Percentiles rank a stretch among this genome's conserved stretches.
Conservation (phyloP, 139 green algal genomes). For the Edaphochlamys debaryana region DNA sequence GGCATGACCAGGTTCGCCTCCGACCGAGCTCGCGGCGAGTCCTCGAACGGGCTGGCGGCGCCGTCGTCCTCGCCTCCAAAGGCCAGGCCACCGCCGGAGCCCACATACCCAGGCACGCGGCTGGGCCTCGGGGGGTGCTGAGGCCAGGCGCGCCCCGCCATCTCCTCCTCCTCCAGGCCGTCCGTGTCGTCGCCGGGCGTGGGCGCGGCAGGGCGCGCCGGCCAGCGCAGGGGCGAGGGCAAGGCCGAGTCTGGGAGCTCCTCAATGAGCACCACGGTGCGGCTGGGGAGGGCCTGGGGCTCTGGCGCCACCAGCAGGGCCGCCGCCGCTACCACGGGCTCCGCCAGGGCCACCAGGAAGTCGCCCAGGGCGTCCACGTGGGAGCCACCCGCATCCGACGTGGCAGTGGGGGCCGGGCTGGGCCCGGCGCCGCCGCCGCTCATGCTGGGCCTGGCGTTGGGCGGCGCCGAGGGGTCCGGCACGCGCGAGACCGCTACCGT, state of each 20-base stretch:
- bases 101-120: conserved; percentile 17
- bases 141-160: too few relatives aligned
- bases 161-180: background rate
- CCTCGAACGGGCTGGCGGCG: background rate
- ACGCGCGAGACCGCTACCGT: background rate
- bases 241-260: too few relatives aligned
- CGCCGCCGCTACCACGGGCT: background rate
- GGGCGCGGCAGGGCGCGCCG: too few relatives aligned
- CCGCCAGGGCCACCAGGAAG: conserved; percentile 22
- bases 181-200: too few relatives aligned
- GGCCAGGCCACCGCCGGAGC: background rate
- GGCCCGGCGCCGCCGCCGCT: too few relatives aligned
- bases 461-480: conserved; percentile 9
- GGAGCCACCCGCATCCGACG: background rate
- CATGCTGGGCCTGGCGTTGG: too few relatives aligned
- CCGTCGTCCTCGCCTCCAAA: background rate
- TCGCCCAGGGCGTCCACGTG: conserved; percentile 1
- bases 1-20: background rate
- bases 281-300: background rate
- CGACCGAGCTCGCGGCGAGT: background rate
- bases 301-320: background rate
- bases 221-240: background rate
- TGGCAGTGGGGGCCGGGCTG: too few relatives aligned
- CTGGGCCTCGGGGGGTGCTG: background rate
- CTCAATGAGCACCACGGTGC: conserved; percentile 23